phyloP scores from a whole-genome alignment of 345 rosid genomes.

The Gossypium herbaceum region DNA sequence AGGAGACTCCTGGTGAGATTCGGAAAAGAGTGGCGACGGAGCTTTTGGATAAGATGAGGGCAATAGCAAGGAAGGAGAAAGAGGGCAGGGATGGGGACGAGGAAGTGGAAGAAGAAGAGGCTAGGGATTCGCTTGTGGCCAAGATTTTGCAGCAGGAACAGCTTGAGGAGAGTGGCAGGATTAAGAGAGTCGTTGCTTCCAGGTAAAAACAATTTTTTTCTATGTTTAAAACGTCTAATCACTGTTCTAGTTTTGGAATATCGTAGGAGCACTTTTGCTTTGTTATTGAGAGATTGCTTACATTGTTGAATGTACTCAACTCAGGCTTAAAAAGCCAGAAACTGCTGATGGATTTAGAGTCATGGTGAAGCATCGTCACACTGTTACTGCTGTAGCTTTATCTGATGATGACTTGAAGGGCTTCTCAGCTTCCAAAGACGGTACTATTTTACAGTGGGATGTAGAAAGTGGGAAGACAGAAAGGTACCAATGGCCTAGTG shows the following conservation, averaged over 20 bases:
- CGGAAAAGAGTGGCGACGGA: constrained; percentile 61
- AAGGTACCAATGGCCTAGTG: constrained; percentile 74
- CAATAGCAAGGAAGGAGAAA: constrained; percentile 34
- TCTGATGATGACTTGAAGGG: constrained; percentile 86
- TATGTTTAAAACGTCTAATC: too few relatives aligned
- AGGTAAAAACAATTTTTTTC: constrained; percentile 39
- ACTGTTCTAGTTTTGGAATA: neutral
- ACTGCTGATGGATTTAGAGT: constrained; percentile 42
- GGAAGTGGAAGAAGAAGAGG: constrained; percentile 50
- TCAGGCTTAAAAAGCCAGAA: constrained; percentile 72
- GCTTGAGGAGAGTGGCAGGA: constrained; percentile 83
- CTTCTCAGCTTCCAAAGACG: constrained; percentile 92
- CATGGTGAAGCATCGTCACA: constrained; percentile 62
- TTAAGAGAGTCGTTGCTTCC: constrained; percentile 65
- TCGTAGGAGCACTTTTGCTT: neutral
- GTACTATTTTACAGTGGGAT: constrained; percentile 83
- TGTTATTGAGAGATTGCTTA: constrained; percentile 1
- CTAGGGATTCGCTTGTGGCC: constrained; percentile 53
- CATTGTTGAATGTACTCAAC: constrained; percentile 10
- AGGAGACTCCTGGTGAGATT: constrained; percentile 75
- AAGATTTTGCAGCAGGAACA: constrained; percentile 76
- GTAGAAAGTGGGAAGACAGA: constrained; percentile 61
- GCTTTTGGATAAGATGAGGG: constrained; percentile 40
- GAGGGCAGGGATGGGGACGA: constrained; percentile 40
- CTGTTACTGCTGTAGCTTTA: constrained; percentile 80